phyloP scores from a whole-genome alignment of 345 rosid species.

The Mangifera indica region DNA sequence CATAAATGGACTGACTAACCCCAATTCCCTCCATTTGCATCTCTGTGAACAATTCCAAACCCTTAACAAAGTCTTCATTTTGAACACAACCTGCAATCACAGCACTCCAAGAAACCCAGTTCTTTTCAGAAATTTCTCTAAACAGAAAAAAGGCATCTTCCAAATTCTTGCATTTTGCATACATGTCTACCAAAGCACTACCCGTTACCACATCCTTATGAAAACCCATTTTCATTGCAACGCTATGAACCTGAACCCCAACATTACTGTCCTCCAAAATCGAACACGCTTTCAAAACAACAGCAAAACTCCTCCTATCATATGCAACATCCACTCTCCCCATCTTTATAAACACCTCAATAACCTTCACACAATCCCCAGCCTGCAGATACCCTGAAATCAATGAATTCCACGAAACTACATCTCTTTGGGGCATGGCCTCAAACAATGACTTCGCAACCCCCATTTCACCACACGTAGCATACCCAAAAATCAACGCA shows the following conservation, averaged over 20 bases:
- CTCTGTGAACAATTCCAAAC: slow-evolving; percentile 64
- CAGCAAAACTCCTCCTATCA: slow-evolving; percentile 64
- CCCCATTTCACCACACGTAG: slow-evolving; percentile 48
- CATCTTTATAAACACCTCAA: slow-evolving; percentile 63
- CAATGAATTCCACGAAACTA: slow-evolving; percentile 86
- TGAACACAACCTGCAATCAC: slow-evolving; percentile 80
- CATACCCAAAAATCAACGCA: slow-evolving; percentile 58
- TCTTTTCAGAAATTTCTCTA: slow-evolving; percentile 56
- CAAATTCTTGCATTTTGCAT: slow-evolving; percentile 72
- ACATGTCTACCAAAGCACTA: slow-evolving; percentile 88
- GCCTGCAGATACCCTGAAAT: slow-evolving; percentile 67
- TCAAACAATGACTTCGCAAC: slow-evolving; percentile 47
- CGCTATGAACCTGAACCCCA: slow-evolving; percentile 81
- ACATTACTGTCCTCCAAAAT: slow-evolving; percentile 35
- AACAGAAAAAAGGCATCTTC: slow-evolving; percentile 56
- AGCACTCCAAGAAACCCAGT: slow-evolving; percentile 87
- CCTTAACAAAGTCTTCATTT: slow-evolving; percentile 44
- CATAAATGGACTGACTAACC: slow-evolving; percentile 80
- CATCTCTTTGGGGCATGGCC: slow-evolving; percentile 67
- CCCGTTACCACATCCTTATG: slow-evolving; percentile 65
- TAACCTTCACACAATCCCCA: slow-evolving; percentile 45
- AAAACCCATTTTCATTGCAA: slow-evolving; percentile 49
- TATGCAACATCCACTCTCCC: slow-evolving; percentile 37
- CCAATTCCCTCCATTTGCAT: slow-evolving; percentile 54
- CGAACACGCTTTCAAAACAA: slow-evolving; percentile 62